phyloP scores from a whole-genome alignment of 345 rosid species.

The Pseudoturritis turrita region DNA sequence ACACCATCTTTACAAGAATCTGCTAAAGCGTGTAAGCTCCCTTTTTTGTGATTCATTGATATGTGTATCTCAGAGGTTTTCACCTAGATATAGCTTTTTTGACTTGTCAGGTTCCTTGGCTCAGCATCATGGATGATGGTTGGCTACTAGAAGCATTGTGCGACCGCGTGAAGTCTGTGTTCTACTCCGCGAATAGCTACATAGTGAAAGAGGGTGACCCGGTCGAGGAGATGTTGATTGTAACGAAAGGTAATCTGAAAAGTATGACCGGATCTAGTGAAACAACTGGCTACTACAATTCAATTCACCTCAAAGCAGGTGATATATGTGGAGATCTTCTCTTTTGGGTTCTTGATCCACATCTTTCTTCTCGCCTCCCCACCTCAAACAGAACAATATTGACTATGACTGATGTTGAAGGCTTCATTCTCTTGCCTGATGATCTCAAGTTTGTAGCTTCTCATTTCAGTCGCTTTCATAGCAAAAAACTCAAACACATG shows the following conservation, averaged over 20 bases:
- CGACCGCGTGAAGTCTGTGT: conserved; percentile 58
- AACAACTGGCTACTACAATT: conserved; percentile 35
- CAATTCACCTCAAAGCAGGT: conserved; percentile 42
- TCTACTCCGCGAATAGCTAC: conserved; percentile 55
- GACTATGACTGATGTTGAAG: conserved; percentile 37
- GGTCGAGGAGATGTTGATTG: conserved; percentile 74
- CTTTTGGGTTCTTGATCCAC: conserved; percentile 47
- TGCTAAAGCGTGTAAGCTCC: conserved; percentile 11
- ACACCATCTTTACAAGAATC: conserved; percentile 7
- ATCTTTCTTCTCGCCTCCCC: conserved; percentile 27
- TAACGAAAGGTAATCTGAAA: conserved; percentile 65
- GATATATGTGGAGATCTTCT: conserved; percentile 41
- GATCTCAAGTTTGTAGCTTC: conserved; percentile 34
- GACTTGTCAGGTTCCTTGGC: conserved; percentile 53
- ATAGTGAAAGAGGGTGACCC: conserved; percentile 79
- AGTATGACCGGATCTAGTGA: conserved; percentile 27
- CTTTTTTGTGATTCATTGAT: neutral
- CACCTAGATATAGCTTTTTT: neutral
- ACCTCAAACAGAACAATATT: conserved; percentile 31
- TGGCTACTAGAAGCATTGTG: conserved; percentile 73
- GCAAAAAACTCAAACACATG: conserved; percentile 31
- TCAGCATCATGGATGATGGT: conserved; percentile 56
- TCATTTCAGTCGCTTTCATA: conserved; percentile 30
- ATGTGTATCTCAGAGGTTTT: neutral
- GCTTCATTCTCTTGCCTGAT: conserved; percentile 33